Evolutionary conservation across 1,139 yeast genomes (phyloP), one percentile per base, ranked within the genome.

Genomic region (Scheffersomyces cryptocercus): DNA sequence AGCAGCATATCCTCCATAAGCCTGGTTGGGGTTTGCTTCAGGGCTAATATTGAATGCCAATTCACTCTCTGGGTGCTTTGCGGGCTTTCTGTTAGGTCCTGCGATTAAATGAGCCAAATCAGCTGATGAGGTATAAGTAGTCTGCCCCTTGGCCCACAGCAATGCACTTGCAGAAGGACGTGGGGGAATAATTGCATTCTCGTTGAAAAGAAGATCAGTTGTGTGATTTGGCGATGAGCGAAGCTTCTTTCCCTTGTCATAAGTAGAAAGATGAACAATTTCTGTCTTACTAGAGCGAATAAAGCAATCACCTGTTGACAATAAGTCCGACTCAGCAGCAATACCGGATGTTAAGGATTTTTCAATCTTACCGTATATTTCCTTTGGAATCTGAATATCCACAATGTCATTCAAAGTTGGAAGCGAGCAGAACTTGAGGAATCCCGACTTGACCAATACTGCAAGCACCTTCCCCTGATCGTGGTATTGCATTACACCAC

Each of bases 141-240:
- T 76, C 42, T 61, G 71, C 5, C 97, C 96, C 53, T 85, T 82
- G 9, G 95, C 89, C 95, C 97, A 88, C 64, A 85, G 95, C 42
- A 88, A 71, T 0, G 95, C 81, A 40, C 90, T 81, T 5, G 88
- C 82, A 4, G 81, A 75, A 1, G 99, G 99, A 38, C 98, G 75
- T 20, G 82, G 81, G 1, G 97, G 96, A 10, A 87, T 80, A 13
- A 75, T 64, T 11, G 83, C 68, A 44, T 77, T 78, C 16, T 78
- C 81, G 51, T 84, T 81, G 63, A 84, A 85, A 29, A 85, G 62
- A 5, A 69, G 59, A 55, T 83, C 89, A 0, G 79, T 73, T 11
- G 58, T 59, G 11, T 55, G 57, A 28, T 47, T 53, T 39, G 46
- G 56, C 12, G 43, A 46, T 38, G 40, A 54, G 56, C 31, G 61